Base-by-base conservation (phyloP, 1,139 yeast genomes). In the Kodamaea arcana region DNA sequence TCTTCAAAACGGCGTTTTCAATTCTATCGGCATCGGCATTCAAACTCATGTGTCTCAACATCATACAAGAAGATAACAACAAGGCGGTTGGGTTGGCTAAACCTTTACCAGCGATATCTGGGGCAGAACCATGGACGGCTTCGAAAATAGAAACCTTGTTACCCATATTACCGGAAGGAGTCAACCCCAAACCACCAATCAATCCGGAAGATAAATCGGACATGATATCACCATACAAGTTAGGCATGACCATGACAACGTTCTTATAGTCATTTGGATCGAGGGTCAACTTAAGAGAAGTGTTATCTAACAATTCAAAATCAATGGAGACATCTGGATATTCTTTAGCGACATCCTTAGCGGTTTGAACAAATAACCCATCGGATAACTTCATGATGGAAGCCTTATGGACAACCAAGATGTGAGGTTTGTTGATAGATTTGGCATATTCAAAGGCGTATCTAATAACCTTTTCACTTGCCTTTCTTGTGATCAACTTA, bases 81-180 rank as follows among this genome's bases (percentile, higher is more conserved):
- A 92, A 70, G 43, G 98, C 98, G 46, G 97, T 92, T 69, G 98
- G 98, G 80, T 92, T 92, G 47, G 98, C 98, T 63, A 85, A 79
- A 60, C 95, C 94, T 77, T 90, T 87, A 59, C 97, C 62, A 45
- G 97, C 96, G 58, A 90, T 90, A 65, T 90, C 97, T 49, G 97
- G 97, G 47, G 97, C 97, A 40, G 97, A 85, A 63, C 97, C 97
- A 66, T 90, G 97, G 58, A 92, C 97, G 50, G 97, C 97, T 77
- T 92, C 97, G 63, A 92, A 92, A 62, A 92, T 90, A 42, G 96
- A 86, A 47, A 90, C 95, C 62, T 84, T 82, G 76, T 86, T 86
- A 72, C 97, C 97, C 88, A 92, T 88, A 78, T 92, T 92, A 65
- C 95, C 98, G 43, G 96, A 86, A 50, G 98, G 97, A 46, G 97